These are phyloP conservation scores for Annulohypoxylon maeteangense DNA, from an alignment of 495 filamentous ascomycete genomes.

Conservation along the genomic window DNA sequence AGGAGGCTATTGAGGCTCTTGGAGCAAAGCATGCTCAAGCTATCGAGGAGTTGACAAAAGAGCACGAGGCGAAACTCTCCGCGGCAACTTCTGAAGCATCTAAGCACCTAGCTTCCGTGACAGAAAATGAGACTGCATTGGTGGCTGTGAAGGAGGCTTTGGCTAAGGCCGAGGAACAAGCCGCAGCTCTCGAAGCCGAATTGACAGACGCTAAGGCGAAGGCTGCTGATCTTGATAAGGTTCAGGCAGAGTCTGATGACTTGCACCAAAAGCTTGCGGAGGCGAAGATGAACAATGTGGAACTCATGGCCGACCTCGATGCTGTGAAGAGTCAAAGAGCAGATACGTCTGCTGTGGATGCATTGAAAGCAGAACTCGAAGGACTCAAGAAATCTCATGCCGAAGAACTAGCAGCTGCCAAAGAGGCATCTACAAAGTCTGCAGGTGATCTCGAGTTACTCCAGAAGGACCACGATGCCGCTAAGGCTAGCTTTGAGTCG, in stretches of 20 bases:
- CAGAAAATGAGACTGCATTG: slow-evolving; percentile 39
- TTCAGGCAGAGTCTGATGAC: slow-evolving; percentile 55
- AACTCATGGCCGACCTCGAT: slow-evolving; percentile 65
- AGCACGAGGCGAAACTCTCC: slow-evolving; percentile 49
- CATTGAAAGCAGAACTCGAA: slow-evolving; percentile 55
- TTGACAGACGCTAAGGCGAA: slow-evolving; percentile 46
- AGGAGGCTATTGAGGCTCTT: slow-evolving; percentile 53
- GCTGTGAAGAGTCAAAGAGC: slow-evolving; percentile 61
- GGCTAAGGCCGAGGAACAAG: slow-evolving; percentile 40
- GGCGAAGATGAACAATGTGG: slow-evolving; percentile 66
- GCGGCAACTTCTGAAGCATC: slow-evolving; percentile 31
- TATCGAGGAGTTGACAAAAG: slow-evolving; percentile 55
- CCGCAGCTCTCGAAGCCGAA: slow-evolving; percentile 34
- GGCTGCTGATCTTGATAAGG: slow-evolving; percentile 48
- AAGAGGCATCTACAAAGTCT: slow-evolving; percentile 36
- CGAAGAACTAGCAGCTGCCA: slow-evolving; percentile 42
- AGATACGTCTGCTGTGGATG: slow-evolving; percentile 60
- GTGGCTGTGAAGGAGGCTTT: slow-evolving; percentile 40
- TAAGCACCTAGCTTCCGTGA: slow-evolving; percentile 38
- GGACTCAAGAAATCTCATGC: slow-evolving; percentile 53
- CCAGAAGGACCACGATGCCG: slow-evolving; percentile 43
- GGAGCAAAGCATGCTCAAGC: slow-evolving; percentile 54
- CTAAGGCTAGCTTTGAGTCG: slow-evolving; percentile 45
- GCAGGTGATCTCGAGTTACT: slow-evolving; percentile 31
- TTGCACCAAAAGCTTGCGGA: slow-evolving; percentile 61